Evolutionary conservation across 2,329 filamentous ascomycete genomes (phyloP), one percentile per base, ranked within the genome.

Genomic region (Ophiocordyceps sinensis): DNA sequence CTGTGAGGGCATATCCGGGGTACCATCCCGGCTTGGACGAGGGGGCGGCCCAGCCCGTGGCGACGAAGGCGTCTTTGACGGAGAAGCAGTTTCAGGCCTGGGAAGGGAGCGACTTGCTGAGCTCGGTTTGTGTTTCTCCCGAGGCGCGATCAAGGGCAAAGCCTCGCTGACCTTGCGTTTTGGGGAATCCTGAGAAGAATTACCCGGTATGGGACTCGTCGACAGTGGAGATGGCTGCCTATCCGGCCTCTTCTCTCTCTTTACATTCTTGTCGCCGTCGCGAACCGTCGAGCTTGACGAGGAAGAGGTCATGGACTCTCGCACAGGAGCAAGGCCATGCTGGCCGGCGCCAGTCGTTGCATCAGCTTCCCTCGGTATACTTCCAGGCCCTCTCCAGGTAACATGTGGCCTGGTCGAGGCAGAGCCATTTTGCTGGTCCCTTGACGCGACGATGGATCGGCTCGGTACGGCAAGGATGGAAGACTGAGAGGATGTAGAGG

Each of bases 401-500:
- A 80, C 62, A 0, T 77, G 77, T 10, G 77, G 77, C 45, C 76
- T 66, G 39, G 65, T 73, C 44, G 69, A 59, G 38, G 67, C 63
- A 37, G 71, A 75, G 51, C 74, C 80, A 41, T 61, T 62, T 55
- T 77, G 73, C 49, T 68, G 68, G 43, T 58, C 53, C 49, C 70
- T 68, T n/a, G 23, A 35, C 9, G 65, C 57, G 39, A 64, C 60
- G 23, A 58, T 68, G 49, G 54, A 66, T 45, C 61, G 67, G 45
- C 56, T 65, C 41, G 61, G 73, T 45, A 53, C 69, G 55, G 75
- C 60, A 5, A 80, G 58, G 3, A 75, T 71, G 4, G 83, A 80
- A 14, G 82, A 87, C 50, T 82, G 79, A 1, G 83, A 87, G 8
- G 79, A 82, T 47, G 83, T 78, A 10, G 83, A 87, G 5, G 82